phyloP scores from a whole-genome alignment of 768 basidiomycete genomes.

The Boletus rubescentipes region DNA sequence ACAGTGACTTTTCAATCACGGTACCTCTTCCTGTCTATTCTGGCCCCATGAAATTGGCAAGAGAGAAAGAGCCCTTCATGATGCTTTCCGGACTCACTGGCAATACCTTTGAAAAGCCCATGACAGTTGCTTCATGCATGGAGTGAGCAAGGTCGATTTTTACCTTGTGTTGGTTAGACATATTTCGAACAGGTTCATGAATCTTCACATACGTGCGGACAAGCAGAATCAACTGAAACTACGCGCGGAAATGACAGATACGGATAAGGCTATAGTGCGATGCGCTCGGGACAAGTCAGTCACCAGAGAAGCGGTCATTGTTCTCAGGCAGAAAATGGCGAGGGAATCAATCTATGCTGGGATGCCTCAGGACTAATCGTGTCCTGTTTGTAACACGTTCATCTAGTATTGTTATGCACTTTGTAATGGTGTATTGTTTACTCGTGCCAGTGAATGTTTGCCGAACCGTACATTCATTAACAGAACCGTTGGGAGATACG shows the following conservation, averaged over 20 bases:
- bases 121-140: slow-evolving; percentile 14
- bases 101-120: neutral
- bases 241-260: slow-evolving; percentile 16
- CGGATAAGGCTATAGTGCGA: slow-evolving; percentile 14
- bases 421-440: neutral
- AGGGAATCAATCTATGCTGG: slow-evolving; percentile 12
- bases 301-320: neutral
- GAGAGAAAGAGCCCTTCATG: slow-evolving; percentile 7
- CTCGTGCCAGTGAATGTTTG: too few species aligned
- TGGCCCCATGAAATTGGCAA: neutral
- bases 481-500: too few species aligned
- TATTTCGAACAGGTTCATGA: slow-evolving; percentile 6
- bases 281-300: neutral
- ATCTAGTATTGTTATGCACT: neutral
- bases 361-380: neutral
- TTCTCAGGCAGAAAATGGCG: slow-evolving; percentile 15
- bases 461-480: too few species aligned
- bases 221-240: slow-evolving; percentile 16
- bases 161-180: neutral
- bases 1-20: slow-evolving; percentile 14
- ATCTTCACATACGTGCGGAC: slow-evolving; percentile 15
- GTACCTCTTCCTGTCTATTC: slow-evolving; percentile 1
- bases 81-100: slow-evolving; percentile 8
- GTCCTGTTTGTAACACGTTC: neutral
- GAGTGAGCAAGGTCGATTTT: neutral